Evolutionary conservation across 2,329 filamentous ascomycete genomes (phyloP), one percentile per base, ranked within the genome.

Genomic region (Diaporthe amygdali): DNA sequence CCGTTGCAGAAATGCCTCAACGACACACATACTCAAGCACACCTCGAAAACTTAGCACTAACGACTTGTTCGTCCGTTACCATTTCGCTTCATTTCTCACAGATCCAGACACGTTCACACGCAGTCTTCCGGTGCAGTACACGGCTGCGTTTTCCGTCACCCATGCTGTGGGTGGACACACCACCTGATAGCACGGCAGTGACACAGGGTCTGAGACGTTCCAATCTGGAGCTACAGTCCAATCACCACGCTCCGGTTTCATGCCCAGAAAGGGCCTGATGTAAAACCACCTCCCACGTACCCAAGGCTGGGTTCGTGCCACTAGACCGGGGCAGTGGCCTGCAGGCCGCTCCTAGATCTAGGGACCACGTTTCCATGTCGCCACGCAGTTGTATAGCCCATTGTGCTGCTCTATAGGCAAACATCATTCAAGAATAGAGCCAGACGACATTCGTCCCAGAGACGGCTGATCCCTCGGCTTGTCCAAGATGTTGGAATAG

Each of bases 401-500:
- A 17, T 17, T 1, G 5, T 5, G 14, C 6, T 9, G 37, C 44
- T 14, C 7, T 3, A 2, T 37, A 8, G 8, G 12, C 12, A 0
- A 22, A 1, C 7, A 9, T 47, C 41, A 68, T n/a, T 68, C 66
- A 5, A 68, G 52, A 25, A 68, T 68, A 32, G 66, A 68, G 32
- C 66, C 66, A 68, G 66, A 59, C 8, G 71, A 73, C 66, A 83
- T 77, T 22, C 82, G 77, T 9, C 81, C 81, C 20, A 86, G 74
- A 0, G 84, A 83, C 49, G 84, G 85, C 72, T 85, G 81, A 61
- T 87, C 86, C 39, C 84, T 81, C 6, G 85, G 84, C 78, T 89
- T 90, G 76, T 89, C 87, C 41, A 90, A 79, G 71, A 89, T 76
- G 69, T 89, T 86, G 2, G 87, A 88, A 74, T 90, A 90, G 5